Evolutionary conservation across 2,329 filamentous ascomycete species (phyloP), one percentile per base, ranked within the genome.

Genomic region (Colletotrichum gloeosporioides): DNA sequence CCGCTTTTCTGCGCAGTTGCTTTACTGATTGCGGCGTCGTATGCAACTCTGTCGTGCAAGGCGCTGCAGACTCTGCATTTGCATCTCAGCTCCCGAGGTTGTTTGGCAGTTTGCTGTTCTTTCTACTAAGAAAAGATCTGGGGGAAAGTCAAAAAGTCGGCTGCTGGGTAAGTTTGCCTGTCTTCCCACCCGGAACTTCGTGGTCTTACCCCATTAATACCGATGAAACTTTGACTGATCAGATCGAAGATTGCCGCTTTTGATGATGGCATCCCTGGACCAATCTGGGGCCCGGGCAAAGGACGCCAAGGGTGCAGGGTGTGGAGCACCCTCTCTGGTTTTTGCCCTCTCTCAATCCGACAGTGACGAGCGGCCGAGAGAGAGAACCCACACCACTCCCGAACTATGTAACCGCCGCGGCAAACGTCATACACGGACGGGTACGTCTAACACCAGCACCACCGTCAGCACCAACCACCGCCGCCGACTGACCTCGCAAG

Each of bases 401-500:
- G 55, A 68, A 44, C 70, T 10, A 72, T 72, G 70, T 53, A 69
- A 66, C 49, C 32, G 39, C 72, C 67, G 67, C 68, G 73, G 73
- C 73, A 64, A 73, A 73, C 73, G 73, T 76, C 73, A 76, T 76
- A 59, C 69, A 76, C 39, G 55, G 44, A 61, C 65, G 73, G 63
- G 69, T 73, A 65, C 32, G 22, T 22, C 69, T 64, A 69, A 69
- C 73, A 73, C 18, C 55, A 39, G 22, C 7, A 13, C 39, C 39
- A 49, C 18, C 55, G 32, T 22, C 9, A 13, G 4, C 9, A 49
- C 39, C 39, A 49, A 12, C 18, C 18, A n/a, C 39, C 39, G 18
- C 39, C 36, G 53, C 31, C n/a, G 59, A 49, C 29, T 53, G 15
- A 55, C 62, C 53, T 69, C 55, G 67, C 67, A 69, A 49, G n/a